A percentile compares a stretch with the other conserved stretches of the same genome.
These are phyloP conservation scores for Iberis pinnata DNA, from an alignment of 345 rosid genomes.

Conservation along the genomic window DNA sequence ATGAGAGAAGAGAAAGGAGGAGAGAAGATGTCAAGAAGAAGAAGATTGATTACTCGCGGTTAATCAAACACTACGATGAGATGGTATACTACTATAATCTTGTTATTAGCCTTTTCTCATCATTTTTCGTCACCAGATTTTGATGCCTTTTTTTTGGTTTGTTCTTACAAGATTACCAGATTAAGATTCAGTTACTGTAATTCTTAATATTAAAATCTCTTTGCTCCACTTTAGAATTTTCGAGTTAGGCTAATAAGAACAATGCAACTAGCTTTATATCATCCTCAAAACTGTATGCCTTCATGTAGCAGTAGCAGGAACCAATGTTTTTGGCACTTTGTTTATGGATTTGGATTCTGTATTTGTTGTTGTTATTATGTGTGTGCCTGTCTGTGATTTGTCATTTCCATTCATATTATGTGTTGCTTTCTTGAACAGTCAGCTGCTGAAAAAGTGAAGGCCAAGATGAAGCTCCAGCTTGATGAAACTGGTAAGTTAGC, in stretches of 20 bases:
- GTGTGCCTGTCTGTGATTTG: not conserved
- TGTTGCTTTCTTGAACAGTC: slow-evolving; percentile 46
- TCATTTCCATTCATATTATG: not conserved
- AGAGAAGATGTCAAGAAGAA: slow-evolving; percentile 39
- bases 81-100: slow-evolving; percentile 47
- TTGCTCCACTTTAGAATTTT: not conserved
- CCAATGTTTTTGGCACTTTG: not conserved
- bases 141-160: not conserved
- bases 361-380: not conserved
- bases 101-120: not conserved
- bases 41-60: slow-evolving; percentile 46
- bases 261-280: slow-evolving; percentile 3
- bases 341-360: slow-evolving; percentile 15
- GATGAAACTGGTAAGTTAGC: slow-evolving; percentile 65
- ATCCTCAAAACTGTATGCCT: not conserved
- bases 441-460: slow-evolving; percentile 80
- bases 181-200: not conserved
- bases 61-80: slow-evolving; percentile 61
- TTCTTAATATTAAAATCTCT: not conserved
- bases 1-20: slow-evolving; percentile 30
- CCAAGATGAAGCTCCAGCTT: slow-evolving; percentile 88
- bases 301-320: not conserved
- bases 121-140: too few relatives aligned
- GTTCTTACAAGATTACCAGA: not conserved
- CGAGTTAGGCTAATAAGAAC: slow-evolving; percentile 8